Conservation (phyloP, 225 moss, liverwort and hornwort species). For the Straminergon stramineum region DNA sequence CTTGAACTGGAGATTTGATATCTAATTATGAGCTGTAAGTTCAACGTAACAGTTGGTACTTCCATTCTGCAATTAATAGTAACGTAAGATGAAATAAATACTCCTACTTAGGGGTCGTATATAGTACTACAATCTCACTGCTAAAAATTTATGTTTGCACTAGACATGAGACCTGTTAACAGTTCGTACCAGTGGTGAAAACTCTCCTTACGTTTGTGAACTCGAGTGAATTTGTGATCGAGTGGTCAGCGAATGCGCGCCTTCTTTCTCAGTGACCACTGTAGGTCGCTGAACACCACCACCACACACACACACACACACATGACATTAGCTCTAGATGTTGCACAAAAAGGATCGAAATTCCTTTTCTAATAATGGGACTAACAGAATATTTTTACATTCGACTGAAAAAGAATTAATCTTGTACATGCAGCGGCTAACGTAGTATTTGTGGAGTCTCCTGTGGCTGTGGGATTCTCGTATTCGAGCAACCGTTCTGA, state of each 20-base stretch:
- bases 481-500: constrained; percentile 28
- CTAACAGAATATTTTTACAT: background rate
- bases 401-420: background rate
- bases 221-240: background rate
- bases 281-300: too few species aligned
- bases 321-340: background rate
- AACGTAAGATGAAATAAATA: background rate
- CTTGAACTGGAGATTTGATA: background rate
- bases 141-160: background rate
- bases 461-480: constrained; percentile 46
- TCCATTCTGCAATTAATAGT: background rate
- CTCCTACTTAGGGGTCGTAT: background rate
- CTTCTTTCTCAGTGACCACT: background rate
- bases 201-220: background rate
- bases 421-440: constrained; percentile 13
- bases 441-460: constrained; percentile 50
- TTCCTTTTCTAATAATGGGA: background rate
- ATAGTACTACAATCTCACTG: background rate
- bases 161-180: background rate
- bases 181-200: background rate
- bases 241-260: background rate
- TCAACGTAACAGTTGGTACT: background rate
- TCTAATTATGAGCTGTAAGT: background rate
- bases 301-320: too few species aligned
- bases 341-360: background rate